Evolutionary conservation across 345 rosid species (phyloP), one percentile per base, ranked within the genome.

Genomic region (Syzygium oleosum): DNA sequence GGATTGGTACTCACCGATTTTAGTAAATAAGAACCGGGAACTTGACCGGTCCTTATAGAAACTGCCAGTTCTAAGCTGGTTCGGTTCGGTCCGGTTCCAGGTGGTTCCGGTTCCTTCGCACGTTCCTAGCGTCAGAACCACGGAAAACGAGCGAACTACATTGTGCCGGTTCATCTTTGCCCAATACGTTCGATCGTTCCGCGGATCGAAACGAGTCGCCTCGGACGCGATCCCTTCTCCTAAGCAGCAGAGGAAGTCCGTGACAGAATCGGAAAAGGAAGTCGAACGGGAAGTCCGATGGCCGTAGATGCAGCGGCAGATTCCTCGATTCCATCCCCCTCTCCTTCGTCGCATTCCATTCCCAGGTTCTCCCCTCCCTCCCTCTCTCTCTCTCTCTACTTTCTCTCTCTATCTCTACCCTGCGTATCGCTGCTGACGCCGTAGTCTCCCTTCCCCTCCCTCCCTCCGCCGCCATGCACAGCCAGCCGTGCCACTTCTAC

Each of bases 401-500:
- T 43, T 84, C 91, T 54, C 87, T 91, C 19, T 87, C 91, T 83
- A 34, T 61, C 73, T 61, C 34, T 61, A 5, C 19, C 34, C 73
- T n/a, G 73, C 9, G 9, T 19, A 73, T 34, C 46, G 49, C 80
- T 73, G 80, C 38, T 46, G 49, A 19, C 97, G 87, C 38, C 80
- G 49, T 38, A 96, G 87, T 2, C 52, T 77, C 93, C 15, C 87
- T 90, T 91, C 46, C 46, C 46, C 46, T 43, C 46, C 23, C 49
- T 27, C 85, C 23, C 49, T 27, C 85, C 29, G 63, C 49, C 17
- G 3, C 61, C 87, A 23, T 13, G 77, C 86, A 87, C 93, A 94
- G 95, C 88, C 99, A 95, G 86, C 95, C 91, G 46, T 91, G 92
- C 27, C 97, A 95, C 90, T 95, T 97, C 93, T 97, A 96, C 86